phyloP scores from a whole-genome alignment of 352 stramenopile species.

The Pythium rhizo-oryzae region DNA sequence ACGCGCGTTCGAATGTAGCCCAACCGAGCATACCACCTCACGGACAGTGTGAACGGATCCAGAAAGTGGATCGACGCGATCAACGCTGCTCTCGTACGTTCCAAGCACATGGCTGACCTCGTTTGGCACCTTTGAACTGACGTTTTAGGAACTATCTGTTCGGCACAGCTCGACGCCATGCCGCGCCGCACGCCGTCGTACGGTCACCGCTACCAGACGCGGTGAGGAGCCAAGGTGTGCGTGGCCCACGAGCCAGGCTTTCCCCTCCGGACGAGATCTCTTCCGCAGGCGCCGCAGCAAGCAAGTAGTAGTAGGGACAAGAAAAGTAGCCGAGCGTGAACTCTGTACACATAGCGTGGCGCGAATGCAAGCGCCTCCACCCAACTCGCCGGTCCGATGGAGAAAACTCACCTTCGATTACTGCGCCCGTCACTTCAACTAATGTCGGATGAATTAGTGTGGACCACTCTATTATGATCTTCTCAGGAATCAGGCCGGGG shows the following conservation, averaged over 20 bases:
- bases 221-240: conserved; percentile 8
- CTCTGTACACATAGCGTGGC: conserved; percentile 25
- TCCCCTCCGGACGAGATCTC: background rate
- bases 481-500: conserved; percentile 1
- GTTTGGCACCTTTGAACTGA: background rate
- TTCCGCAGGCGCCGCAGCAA: background rate
- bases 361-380: conserved; percentile 4
- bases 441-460: background rate
- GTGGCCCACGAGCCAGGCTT: background rate
- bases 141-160: background rate
- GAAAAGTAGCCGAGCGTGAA: conserved; percentile 13
- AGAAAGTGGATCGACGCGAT: conserved; percentile 92
- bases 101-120: no score
- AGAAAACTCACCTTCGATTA: background rate
- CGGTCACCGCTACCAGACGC: conserved; percentile 19
- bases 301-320: conserved; percentile 18
- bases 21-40: conserved; percentile 88
- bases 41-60: conserved; percentile 85
- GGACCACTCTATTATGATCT: conserved; percentile 12
- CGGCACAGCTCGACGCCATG: conserved; percentile 20
- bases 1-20: conserved; percentile 37
- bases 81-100: conserved; percentile 65
- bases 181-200: conserved; percentile 15
- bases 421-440: conserved; percentile 8
- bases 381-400: background rate